Conservation (phyloP, 352 stramenopile genomes). For the Phytophthora palmivora region DNA sequence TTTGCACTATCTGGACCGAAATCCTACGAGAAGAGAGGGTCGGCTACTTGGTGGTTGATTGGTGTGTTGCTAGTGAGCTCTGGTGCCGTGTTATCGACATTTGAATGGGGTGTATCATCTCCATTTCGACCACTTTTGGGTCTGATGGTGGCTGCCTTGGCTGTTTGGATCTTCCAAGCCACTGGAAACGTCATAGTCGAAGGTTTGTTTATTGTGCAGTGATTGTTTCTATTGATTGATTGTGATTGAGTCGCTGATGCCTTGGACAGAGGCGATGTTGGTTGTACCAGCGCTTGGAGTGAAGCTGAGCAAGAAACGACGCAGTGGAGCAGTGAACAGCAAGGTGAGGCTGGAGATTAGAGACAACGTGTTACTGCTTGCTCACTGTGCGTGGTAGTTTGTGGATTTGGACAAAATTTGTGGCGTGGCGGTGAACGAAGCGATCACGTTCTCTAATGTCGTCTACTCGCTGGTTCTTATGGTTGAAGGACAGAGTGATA, state of each 20-base stretch:
- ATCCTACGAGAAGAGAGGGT: conserved; percentile 19
- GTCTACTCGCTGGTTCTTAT: conserved; percentile 87
- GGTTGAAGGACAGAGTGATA: conserved; percentile 65
- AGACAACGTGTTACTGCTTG: not conserved
- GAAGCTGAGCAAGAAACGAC: conserved; percentile 67
- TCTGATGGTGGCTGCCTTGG: conserved; percentile 25
- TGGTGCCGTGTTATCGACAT: conserved; percentile 25
- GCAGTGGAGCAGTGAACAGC: conserved; percentile 47
- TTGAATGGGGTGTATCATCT: conserved; percentile 32
- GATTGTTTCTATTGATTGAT: not conserved
- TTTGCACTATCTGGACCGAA: conserved; percentile 46
- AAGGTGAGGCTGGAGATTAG: conserved; percentile 17
- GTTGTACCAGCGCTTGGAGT: conserved; percentile 78
- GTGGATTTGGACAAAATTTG: conserved; percentile 52
- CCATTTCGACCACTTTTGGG: conserved; percentile 12
- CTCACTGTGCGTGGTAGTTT: conserved; percentile 23
- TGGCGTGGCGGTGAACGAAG: conserved; percentile 84
- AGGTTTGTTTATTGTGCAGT: conserved; percentile 14
- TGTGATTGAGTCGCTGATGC: conserved; percentile 1
- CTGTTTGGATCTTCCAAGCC: conserved; percentile 21
- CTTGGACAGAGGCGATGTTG: conserved; percentile 68
- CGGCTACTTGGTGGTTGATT: conserved; percentile 24
- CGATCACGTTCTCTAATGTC: conserved; percentile 79
- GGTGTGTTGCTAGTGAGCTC: conserved; percentile 18
- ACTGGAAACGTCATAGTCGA: conserved; percentile 37